Conservation (phyloP, 352 stramenopile genomes). For the Globisporangium viniferum region DNA sequence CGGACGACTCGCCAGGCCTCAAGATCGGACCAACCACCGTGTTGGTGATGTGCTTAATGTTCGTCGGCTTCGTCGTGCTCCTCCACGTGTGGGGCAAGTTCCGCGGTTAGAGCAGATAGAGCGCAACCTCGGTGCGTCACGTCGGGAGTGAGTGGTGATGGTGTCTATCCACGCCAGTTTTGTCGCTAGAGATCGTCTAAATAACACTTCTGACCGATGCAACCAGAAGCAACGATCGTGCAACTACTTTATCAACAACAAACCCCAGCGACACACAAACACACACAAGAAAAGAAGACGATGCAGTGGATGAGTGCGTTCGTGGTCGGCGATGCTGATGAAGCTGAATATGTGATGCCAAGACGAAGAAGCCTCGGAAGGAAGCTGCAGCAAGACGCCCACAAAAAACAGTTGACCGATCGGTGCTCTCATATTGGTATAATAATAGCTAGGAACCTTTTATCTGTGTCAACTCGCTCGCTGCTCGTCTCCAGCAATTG, state of each 20-base stretch:
- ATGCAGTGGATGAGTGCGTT: slow-evolving; percentile 11
- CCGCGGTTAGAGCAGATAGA: slow-evolving; percentile 52
- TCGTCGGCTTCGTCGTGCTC: slow-evolving; percentile 96
- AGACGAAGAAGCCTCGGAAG: slow-evolving; percentile 7
- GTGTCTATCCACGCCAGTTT: slow-evolving; percentile 7
- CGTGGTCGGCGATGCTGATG: slow-evolving; percentile 3
- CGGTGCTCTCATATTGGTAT: slow-evolving; percentile 23
- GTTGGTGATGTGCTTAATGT: slow-evolving; percentile 93
- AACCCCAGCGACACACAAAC: slow-evolving; percentile 5
- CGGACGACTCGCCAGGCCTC: slow-evolving; percentile 94
- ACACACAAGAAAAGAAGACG: slow-evolving; percentile 3
- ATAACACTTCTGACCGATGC: slow-evolving; percentile 2
- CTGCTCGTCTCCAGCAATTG: not conserved
- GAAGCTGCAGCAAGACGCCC: slow-evolving; percentile 6
- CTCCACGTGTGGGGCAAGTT: slow-evolving; percentile 98
- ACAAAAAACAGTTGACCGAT: slow-evolving; percentile 12
- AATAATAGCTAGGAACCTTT: slow-evolving; percentile 38
- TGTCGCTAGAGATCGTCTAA: slow-evolving; percentile 5
- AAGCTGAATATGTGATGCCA: slow-evolving; percentile 13
- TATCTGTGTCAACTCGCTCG: slow-evolving; percentile 1
- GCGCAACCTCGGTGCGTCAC: slow-evolving; percentile 2
- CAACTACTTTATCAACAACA: slow-evolving; percentile 14
- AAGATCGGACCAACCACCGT: slow-evolving; percentile 96
- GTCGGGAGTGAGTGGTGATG: slow-evolving; percentile 1
- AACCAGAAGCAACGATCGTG: slow-evolving; percentile 2